These are phyloP conservation scores for Oryza meyeriana DNA, from an alignment of 176 grass and related monocot genomes.

Conservation along the genomic window DNA sequence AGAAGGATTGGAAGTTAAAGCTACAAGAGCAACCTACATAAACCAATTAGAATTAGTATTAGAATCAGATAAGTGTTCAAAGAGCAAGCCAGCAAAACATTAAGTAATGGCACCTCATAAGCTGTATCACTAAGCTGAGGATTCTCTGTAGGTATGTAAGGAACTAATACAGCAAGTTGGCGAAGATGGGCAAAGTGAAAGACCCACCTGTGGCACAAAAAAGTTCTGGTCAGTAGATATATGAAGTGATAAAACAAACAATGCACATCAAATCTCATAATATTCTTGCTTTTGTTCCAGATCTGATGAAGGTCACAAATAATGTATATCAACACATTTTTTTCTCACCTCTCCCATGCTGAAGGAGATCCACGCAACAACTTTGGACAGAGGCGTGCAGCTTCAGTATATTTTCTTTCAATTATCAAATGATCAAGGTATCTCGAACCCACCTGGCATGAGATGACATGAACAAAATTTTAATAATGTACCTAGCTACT, in stretches of 20 bases:
- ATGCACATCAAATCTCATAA: conserved; percentile 10
- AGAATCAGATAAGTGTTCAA: conserved; percentile 19
- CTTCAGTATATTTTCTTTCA: conserved; percentile 95
- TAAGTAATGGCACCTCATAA: conserved; percentile 70
- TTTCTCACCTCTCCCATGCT: conserved; percentile 91
- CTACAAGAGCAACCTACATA: conserved; percentile 91
- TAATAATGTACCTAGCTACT: conserved; percentile 21
- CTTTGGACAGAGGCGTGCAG: conserved; percentile 86
- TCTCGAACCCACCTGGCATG: conserved; percentile 76
- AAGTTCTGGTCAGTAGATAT: conserved; percentile 28
- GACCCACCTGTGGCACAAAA: conserved; percentile 71
- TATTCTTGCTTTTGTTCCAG: neutral
- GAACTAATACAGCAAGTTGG: conserved; percentile 93
- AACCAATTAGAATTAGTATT: conserved; percentile 40
- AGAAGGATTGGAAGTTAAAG: conserved; percentile 75
- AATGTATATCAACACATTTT: conserved; percentile 27
- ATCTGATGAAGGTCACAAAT: neutral
- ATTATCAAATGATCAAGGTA: conserved; percentile 98
- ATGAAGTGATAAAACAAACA: conserved; percentile 18
- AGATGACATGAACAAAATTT: conserved; percentile 32
- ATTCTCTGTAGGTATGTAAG: conserved; percentile 94
- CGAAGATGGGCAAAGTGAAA: conserved; percentile 97
- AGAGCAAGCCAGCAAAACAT: conserved; percentile 5
- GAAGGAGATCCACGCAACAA: conserved; percentile 82
- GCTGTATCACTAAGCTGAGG: conserved; percentile 88